Evolutionary conservation across 1,284 basidiomycete genomes (phyloP).

Genomic region (Microbotryum violaceum): DNA sequence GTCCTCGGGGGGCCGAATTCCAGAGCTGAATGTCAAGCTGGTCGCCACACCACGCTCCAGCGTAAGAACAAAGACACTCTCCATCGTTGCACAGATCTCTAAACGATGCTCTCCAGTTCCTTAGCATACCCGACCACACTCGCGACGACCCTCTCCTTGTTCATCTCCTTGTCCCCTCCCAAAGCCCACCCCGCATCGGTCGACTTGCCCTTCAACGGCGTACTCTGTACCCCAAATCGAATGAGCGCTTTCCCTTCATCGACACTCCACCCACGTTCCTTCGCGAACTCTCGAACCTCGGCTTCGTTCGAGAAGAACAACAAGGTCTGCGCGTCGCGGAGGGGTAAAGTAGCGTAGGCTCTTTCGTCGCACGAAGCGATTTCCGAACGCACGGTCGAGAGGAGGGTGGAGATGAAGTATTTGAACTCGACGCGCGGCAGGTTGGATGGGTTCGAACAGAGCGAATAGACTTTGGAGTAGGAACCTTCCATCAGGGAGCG

Average conservation of each 20-base stretch:
- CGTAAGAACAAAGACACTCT: no score
- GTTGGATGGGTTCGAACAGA: slow-evolving; percentile 46
- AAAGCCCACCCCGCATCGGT: slow-evolving; percentile 59
- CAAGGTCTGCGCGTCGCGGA: slow-evolving; percentile 78
- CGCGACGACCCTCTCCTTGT: slow-evolving; percentile 68
- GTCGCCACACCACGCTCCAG: no score
- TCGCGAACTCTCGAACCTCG: slow-evolving; percentile 68
- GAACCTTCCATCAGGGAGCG: slow-evolving; percentile 98
- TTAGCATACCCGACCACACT: slow-evolving; percentile 68
- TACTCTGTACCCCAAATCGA: slow-evolving; percentile 55
- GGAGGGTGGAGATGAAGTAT: slow-evolving; percentile 80
- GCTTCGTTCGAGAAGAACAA: slow-evolving; percentile 75
- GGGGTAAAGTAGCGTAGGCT: slow-evolving; percentile 76
- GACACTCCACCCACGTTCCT: slow-evolving; percentile 43
- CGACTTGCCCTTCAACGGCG: slow-evolving; percentile 40
- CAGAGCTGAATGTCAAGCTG: no score
- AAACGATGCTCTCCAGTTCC: slow-evolving; percentile 82
- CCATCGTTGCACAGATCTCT: slow-evolving; percentile 36
- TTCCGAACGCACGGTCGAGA: slow-evolving; percentile 89
- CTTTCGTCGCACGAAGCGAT: slow-evolving; percentile 88
- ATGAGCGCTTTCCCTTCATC: not conserved
- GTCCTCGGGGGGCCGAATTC: no score
- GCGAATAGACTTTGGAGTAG: slow-evolving; percentile 97
- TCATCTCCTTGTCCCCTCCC: slow-evolving; percentile 70
- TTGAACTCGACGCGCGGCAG: slow-evolving; percentile 62